Conservation (phyloP, 495 filamentous ascomycete genomes). For the Podospora conica region DNA sequence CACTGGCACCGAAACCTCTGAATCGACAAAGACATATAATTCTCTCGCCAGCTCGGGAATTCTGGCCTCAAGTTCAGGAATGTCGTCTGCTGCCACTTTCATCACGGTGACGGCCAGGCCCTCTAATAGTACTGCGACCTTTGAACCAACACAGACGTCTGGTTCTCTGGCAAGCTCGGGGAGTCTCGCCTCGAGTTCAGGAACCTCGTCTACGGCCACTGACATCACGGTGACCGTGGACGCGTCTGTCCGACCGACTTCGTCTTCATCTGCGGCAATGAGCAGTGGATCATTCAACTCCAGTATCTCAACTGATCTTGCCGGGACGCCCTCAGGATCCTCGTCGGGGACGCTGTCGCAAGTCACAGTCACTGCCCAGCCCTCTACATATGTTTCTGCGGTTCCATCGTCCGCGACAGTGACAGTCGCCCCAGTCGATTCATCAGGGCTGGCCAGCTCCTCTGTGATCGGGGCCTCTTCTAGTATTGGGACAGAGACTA, state of each 20-base stretch:
- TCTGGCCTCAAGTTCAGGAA: not conserved
- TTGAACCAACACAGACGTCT: not conserved
- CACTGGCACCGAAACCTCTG: not conserved
- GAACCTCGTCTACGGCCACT: not conserved
- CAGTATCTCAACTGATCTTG: not conserved
- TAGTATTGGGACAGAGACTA: not conserved
- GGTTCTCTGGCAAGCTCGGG: not conserved
- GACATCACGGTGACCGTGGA: not conserved
- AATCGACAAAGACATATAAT: not conserved
- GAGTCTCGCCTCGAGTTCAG: not conserved
- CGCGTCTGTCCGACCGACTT: not conserved
- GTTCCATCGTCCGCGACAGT: not conserved
- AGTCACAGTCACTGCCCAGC: not conserved
- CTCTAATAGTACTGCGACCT: not conserved
- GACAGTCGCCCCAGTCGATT: not conserved
- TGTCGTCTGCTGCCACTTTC: too few relatives aligned
- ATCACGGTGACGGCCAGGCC: not conserved
- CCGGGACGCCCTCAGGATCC: not conserved
- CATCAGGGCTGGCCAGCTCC: not conserved
- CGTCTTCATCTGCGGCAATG: not conserved
- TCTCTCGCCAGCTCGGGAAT: not conserved
- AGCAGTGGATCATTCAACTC: not conserved
- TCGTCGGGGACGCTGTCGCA: not conserved
- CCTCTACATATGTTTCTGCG: not conserved
- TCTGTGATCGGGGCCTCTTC: not conserved